Conservation (phyloP, 2,329 filamentous ascomycete genomes). For the Hirsutella rhossiliensis region DNA sequence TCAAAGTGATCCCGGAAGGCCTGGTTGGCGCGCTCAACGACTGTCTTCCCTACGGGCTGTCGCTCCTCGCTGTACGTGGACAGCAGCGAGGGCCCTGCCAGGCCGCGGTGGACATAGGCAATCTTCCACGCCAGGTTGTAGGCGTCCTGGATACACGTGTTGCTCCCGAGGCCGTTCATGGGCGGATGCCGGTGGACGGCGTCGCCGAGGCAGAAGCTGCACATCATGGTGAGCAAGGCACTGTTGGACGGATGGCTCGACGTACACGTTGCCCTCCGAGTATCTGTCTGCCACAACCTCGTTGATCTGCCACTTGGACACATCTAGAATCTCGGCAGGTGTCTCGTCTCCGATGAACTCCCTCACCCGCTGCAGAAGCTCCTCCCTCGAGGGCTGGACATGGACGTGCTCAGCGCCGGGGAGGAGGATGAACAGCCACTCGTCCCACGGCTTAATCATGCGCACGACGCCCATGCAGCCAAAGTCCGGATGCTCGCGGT, state of each 20-base stretch:
- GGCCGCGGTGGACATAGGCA: slow-evolving; percentile 25
- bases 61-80: slow-evolving; percentile 32
- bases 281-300: slow-evolving; percentile 48
- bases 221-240: not conserved
- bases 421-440: slow-evolving; percentile 49
- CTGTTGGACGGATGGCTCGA: not conserved
- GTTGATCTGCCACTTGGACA: slow-evolving; percentile 49
- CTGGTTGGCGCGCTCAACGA: slow-evolving; percentile 45
- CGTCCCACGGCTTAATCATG: slow-evolving; percentile 52
- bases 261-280: slow-evolving; percentile 32
- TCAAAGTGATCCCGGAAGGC: slow-evolving; percentile 37
- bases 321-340: slow-evolving; percentile 35
- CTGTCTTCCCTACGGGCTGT: slow-evolving; percentile 32
- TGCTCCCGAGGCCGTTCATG: slow-evolving; percentile 42
- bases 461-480: slow-evolving; percentile 36
- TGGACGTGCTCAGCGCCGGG: slow-evolving; percentile 24
- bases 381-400: slow-evolving; percentile 28
- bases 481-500: slow-evolving; percentile 36
- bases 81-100: slow-evolving; percentile 24
- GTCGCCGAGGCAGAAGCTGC: slow-evolving; percentile 42
- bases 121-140: slow-evolving; percentile 46
- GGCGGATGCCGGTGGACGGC: slow-evolving; percentile 47
- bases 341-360: slow-evolving; percentile 44
- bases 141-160: slow-evolving; percentile 46
- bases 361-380: slow-evolving; percentile 31